Base-by-base conservation (phyloP, 371 early-diverging fungal species). In the Ordospora colligata region DNA sequence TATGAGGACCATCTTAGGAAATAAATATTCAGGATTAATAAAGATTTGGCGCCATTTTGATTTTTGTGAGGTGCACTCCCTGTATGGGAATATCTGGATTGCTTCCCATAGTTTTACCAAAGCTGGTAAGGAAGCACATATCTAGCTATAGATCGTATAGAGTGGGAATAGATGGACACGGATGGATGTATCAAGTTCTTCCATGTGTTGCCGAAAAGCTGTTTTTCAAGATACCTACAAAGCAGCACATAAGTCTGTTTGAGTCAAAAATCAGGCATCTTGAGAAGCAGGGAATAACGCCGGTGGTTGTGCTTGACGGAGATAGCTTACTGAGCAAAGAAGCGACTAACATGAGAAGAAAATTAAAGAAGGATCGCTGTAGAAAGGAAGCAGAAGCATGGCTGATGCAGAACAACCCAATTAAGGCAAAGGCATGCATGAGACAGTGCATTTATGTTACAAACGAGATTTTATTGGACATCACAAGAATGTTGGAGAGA, bases 281-380 rank as follows among this genome's bases (percentile, higher is more conserved):
- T 11, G 19, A 43, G 23, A 63, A 50, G 3, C 23, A 75, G 19
- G 75, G 75, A 0, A 71, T 96, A 17, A 87, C 74, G 19, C 96
- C 96, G 6, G 67, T 79, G 0, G 77, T 90, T 32, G 97, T 98
- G 2, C 96, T 98, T 86, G 97, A 98, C 82, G 99, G 99, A 27
- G 91, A 91, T 12, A 83, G 84, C 46, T 84, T 95, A 7, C 93
- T 93, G 0, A 87, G 90, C 47, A 97, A 97, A 80, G 76, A 82
- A 19, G 75, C 70, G 9, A 96, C 94, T 0, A 91, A 91, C 75
- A 74, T 82, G 14, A 88, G 89, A 27, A 87, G 96, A 14, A 73
- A 83, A 64, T 51, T 73, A 12, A 47, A 40, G 19, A 79, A 78
- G 69, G 74, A 71, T 0, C 72, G 73, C 58, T 44, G 37, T 11